These are phyloP conservation scores for Chimonanthus salicifolius DNA, from an alignment of 164 flowering plant genomes.

Conservation along the genomic window DNA sequence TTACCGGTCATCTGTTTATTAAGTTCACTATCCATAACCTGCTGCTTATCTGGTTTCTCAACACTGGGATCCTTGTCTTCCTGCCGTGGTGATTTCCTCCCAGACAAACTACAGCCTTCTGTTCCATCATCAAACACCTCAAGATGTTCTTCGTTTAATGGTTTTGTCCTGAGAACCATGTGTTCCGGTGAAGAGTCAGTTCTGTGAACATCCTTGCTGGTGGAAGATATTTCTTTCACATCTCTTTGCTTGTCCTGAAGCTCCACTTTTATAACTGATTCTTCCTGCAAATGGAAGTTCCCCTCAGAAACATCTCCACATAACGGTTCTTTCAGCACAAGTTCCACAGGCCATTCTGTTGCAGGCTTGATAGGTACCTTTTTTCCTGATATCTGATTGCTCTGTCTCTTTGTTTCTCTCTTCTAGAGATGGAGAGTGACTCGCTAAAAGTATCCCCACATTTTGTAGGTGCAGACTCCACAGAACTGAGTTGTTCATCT, in stretches of 20 bases:
- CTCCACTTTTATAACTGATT: neutral
- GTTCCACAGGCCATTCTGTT: too few species aligned
- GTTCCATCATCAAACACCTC: neutral
- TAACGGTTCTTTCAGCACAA: neutral
- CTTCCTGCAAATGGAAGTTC: neutral
- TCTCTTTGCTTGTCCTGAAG: conserved; percentile 3
- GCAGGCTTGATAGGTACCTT: neutral
- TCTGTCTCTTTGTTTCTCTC: neutral
- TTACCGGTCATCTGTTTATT: neutral
- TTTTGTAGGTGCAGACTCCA: conserved; percentile 6
- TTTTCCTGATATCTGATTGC: neutral
- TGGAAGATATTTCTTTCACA: conserved; percentile 4
- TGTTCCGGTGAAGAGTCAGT: neutral
- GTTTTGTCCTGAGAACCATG: neutral
- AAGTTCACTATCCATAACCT: conserved; percentile 2
- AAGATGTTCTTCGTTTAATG: neutral
- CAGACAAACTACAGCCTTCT: neutral
- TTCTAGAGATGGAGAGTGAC: conserved; percentile 6
- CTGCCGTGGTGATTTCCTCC: neutral
- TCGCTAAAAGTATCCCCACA: conserved; percentile 7
- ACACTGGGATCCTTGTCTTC: neutral
- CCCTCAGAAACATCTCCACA: neutral
- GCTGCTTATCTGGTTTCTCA: conserved; percentile 5
- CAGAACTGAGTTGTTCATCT: neutral
- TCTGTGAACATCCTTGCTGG: neutral